Evolutionary conservation across 192 early-diverging fungal genomes (phyloP), one percentile per base, ranked within the genome.

Genomic region (Mortierella alpina): DNA sequence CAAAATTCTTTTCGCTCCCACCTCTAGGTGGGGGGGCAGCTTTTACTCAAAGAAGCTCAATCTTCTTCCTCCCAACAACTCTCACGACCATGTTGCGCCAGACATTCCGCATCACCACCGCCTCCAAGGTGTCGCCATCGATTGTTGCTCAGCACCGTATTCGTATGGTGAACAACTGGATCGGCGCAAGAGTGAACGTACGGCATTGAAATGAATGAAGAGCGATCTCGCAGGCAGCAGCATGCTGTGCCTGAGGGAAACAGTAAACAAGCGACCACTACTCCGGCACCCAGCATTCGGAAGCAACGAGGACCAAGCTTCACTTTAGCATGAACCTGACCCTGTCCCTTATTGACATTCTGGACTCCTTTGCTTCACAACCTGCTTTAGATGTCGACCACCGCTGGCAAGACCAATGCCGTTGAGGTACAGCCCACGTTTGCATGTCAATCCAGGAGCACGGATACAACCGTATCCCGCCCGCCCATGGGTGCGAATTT

Each of bases 181-280:
- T 80, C 44, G 77, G 70, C 14, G 54, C 70, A 23, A 22, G 77
- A 47, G 77, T 80, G 14, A 72, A 80, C 49, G 77, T 80, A 72
- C 9, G 59, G 68, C n/a, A 47, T 31, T 31, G 31, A 31, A 31
- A 31, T 31, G 31, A 31, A 31, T 31, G 31, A 31, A 31, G 31
- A 31, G 31, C 31, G 31, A 31, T 31, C 31, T 31, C 31, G 31
- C 31, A 31, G 31, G 31, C 31, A 31, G 31, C 1, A 31, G 3
- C 31, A 3, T 31, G 31, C 3, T 31, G 31, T 31, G 31, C 31
- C 31, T 31, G 31, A 31, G 31, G 31, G 31, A 31, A 31, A 31
- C 31, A 31, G 31, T 31, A 31, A 31, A 31, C 31, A 31, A 31
- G 31, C 1, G 31, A 31, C 31, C 31, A 31, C 31, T 31, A 31